Evolutionary conservation across 2,329 filamentous ascomycete species (phyloP), one percentile per base, ranked within the genome.

Genomic region (Colletotrichum scovillei): DNA sequence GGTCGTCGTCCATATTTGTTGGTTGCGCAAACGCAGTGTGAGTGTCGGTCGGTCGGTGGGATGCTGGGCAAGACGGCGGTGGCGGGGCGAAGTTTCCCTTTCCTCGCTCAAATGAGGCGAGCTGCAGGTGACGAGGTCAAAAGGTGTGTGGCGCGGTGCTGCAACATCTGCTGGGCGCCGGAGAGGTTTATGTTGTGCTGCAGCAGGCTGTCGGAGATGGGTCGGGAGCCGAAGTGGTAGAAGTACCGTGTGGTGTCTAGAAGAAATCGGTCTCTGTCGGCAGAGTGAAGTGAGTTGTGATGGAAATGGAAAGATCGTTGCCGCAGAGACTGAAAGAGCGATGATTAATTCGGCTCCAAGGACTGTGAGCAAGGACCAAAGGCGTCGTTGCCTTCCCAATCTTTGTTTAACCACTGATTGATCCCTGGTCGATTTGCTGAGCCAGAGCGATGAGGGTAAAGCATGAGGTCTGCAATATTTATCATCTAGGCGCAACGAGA

Each of bases 121-220:
- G 55, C 70, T 73, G 70, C 70, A 73, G 70, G 55, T 16, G 59
- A 46, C n/a, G 12, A 49, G 46, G 11, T 62, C 32, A 53, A 30
- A 59, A 32, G 58, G 58, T 63, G 38, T 14, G 70, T 65, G 70
- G 70, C 67, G 70, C 35, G 42, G 67, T 57, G 26, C 67, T 62
- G 70, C 70, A 73, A 62, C 67, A 70, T 69, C 38, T 59, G 69
- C 63, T 72, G 69, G 67, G 35, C n/a, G 35, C 38, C n/a, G 58
- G 32, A 12, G 57, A 56, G 32, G 14, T 56, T 38, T 46, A 65
- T 53, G 35, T 70, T 60, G 42, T 24, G 67, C 32, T 49, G 63
- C 53, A 64, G 59, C 69, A 72, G 66, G 66, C 69, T 72, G 69
- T 64, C 53, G 58, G 24, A 35, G 42, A 42, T 58, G 28, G 35